These are phyloP conservation scores for Trifolium repens DNA, from an alignment of 306 rosid species.

Conservation along the genomic window DNA sequence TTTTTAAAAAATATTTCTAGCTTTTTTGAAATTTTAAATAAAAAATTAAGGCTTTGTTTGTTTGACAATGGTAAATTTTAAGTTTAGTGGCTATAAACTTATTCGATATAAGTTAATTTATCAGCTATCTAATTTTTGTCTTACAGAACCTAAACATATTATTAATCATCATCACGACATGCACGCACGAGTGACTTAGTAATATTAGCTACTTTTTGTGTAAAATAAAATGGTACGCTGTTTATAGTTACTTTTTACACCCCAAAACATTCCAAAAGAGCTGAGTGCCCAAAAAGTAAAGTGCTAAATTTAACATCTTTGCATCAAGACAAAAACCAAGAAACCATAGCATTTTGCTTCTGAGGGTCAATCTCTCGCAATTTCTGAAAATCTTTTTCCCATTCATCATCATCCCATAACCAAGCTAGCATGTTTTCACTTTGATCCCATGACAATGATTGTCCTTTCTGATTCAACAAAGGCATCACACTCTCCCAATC, in stretches of 20 bases:
- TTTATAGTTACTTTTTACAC: neutral
- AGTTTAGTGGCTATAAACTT: no score
- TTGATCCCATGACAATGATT: conserved; percentile 12
- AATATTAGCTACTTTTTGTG: neutral
- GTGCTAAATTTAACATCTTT: neutral
- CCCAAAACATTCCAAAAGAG: conserved; percentile 1
- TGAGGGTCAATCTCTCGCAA: conserved; percentile 19
- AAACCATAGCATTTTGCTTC: neutral
- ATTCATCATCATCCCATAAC: conserved; percentile 53
- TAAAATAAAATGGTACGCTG: neutral
- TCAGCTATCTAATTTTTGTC: no score
- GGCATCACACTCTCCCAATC: conserved; percentile 50
- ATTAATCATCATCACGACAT: neutral
- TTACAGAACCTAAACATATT: neutral
- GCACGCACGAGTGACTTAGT: neutral
- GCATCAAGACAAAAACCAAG: conserved; percentile 17
- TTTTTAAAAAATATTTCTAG: no score
- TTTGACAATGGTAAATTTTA: no score
- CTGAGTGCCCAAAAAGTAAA: neutral
- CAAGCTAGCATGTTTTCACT: conserved; percentile 40
- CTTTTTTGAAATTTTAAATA: no score
- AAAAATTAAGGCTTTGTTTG: no score
- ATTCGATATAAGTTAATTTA: no score
- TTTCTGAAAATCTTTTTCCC: conserved; percentile 36
- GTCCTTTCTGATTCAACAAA: neutral